These are phyloP conservation scores for Coemansia sp. DNA, from an alignment of 192 early-diverging fungal genomes.

Conservation along the genomic window DNA sequence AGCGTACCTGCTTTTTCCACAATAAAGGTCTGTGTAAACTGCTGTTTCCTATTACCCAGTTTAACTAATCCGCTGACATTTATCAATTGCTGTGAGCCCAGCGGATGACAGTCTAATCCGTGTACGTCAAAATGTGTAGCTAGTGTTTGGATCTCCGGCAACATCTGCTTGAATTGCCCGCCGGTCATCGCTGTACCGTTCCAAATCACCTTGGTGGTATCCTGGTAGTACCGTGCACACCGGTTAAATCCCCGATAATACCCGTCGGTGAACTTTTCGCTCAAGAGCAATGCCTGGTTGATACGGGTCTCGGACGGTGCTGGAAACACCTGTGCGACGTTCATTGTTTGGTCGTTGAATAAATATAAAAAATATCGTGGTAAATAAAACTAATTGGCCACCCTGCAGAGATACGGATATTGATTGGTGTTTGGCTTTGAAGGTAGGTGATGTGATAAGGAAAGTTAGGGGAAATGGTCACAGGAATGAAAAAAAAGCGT, in stretches of 20 bases:
- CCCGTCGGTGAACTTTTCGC: constrained; percentile 35
- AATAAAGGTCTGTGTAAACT: constrained; percentile 44
- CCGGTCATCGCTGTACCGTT: constrained; percentile 33
- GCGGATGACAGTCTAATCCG: constrained; percentile 23
- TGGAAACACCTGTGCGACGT: background rate
- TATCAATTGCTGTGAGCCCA: constrained; percentile 16
- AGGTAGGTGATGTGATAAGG: no score
- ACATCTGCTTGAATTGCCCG: constrained; percentile 22
- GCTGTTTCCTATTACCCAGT: constrained; percentile 11
- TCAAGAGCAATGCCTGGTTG: background rate
- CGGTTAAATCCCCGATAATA: constrained; percentile 27
- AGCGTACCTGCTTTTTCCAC: constrained; percentile 14
- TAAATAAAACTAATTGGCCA: no score
- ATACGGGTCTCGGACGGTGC: background rate
- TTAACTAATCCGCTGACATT: constrained; percentile 21
- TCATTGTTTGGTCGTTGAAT: background rate
- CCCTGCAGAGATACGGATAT: no score
- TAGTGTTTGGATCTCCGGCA: constrained; percentile 21
- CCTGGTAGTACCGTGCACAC: constrained; percentile 35
- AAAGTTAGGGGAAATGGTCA: no score
- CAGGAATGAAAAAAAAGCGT: no score
- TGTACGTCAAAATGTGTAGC: constrained; percentile 19
- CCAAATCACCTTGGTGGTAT: constrained; percentile 34
- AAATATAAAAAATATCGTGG: background rate
- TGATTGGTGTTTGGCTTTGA: no score